These are phyloP conservation scores for Mangifera indica DNA, from an alignment of 345 rosid genomes.

Conservation along the genomic window DNA sequence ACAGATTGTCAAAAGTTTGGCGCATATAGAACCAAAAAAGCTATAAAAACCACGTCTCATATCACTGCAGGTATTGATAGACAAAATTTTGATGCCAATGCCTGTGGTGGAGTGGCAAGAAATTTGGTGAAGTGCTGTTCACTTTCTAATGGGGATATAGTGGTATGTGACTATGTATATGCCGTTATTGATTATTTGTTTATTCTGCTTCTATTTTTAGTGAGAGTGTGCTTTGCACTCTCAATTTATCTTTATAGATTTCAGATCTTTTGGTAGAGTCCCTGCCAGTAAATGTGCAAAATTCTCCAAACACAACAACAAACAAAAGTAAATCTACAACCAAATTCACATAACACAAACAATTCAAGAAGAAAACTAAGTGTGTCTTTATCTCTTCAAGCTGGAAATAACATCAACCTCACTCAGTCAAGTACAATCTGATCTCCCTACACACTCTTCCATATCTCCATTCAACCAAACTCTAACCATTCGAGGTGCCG, in stretches of 20 bases:
- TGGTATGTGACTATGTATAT: conserved; percentile 39
- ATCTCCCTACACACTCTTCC: too few relatives aligned
- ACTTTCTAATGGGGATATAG: conserved; percentile 91
- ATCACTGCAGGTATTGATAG: conserved; percentile 69
- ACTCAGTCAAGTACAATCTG: too few relatives aligned
- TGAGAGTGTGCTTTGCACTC: neutral
- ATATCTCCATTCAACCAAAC: too few relatives aligned
- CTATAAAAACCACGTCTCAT: conserved; percentile 31
- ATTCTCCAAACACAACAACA: too few relatives aligned
- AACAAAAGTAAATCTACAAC: too few relatives aligned
- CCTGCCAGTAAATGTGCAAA: too few relatives aligned
- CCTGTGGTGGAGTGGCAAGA: conserved; percentile 86
- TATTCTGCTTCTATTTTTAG: conserved; percentile 3
- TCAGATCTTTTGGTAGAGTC: too few relatives aligned
- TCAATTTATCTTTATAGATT: neutral
- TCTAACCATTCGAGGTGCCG: too few relatives aligned
- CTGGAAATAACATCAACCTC: too few relatives aligned
- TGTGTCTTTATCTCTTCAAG: too few relatives aligned
- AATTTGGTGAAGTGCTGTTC: conserved; percentile 67
- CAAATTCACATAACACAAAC: too few relatives aligned
- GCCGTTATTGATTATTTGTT: neutral
- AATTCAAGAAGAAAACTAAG: too few relatives aligned
- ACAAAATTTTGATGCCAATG: conserved; percentile 74
- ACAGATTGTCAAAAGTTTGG: conserved; percentile 27
- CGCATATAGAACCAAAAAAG: conserved; percentile 24